Percentiles rank a stretch among this genome's conserved stretches.
phyloP scores from a whole-genome alignment of 768 basidiomycete genomes.

The Mycena rosella region DNA sequence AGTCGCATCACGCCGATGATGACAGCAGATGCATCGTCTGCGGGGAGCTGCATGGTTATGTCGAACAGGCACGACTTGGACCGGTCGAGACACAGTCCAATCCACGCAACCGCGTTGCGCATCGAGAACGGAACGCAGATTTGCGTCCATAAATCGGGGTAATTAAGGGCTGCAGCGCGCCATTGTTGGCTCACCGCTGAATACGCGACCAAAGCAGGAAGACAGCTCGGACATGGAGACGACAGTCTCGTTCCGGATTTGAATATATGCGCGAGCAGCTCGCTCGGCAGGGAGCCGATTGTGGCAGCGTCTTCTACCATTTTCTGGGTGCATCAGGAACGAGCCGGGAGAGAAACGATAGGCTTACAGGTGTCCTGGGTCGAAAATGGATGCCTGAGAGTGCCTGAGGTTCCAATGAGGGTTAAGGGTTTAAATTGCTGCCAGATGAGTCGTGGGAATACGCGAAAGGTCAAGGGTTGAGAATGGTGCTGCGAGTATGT shows the following conservation, averaged over 20 bases:
- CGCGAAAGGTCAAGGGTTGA: not conserved
- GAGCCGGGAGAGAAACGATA: not conserved
- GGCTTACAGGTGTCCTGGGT: not conserved
- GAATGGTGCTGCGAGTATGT: no score
- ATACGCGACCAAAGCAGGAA: conserved; percentile 15
- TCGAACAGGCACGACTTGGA: conserved; percentile 37
- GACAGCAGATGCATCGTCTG: conserved; percentile 3
- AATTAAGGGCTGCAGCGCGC: conserved; percentile 28
- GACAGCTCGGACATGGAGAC: conserved; percentile 17
- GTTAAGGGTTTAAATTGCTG: not conserved
- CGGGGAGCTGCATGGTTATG: conserved; percentile 22
- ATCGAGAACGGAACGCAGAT: conserved; percentile 25
- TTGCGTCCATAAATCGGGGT: conserved; percentile 30
- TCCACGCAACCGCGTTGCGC: conserved; percentile 18
- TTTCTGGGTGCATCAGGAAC: not conserved
- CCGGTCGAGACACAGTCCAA: conserved; percentile 25
- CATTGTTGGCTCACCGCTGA: conserved; percentile 26
- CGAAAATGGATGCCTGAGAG: no score
- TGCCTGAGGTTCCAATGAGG: not conserved
- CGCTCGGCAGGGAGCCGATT: conserved; percentile 13
- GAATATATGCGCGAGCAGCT: conserved; percentile 33
- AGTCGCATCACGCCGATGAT: conserved; percentile 31
- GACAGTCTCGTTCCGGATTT: conserved; percentile 15
- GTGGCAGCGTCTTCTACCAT: conserved; percentile 1
- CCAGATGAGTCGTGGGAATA: no score